Percentiles rank a stretch among this genome's conserved stretches.
These are phyloP conservation scores for Rosa persica DNA, from an alignment of 306 rosid species.

Conservation along the genomic window DNA sequence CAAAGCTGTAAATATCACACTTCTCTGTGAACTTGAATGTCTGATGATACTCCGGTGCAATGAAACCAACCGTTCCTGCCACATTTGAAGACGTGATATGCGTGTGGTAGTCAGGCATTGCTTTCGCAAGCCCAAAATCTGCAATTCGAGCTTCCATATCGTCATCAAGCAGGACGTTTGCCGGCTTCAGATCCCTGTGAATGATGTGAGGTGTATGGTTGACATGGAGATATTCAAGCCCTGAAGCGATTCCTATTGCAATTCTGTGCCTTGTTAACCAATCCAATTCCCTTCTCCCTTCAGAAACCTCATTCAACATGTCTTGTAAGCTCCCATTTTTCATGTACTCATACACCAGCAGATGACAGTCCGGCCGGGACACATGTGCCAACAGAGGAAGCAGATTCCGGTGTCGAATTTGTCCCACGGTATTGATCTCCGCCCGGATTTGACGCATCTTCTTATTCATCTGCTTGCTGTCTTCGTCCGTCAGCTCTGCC, in stretches of 20 bases:
- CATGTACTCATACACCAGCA: conserved; percentile 87
- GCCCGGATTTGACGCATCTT: conserved; percentile 86
- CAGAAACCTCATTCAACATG: conserved; percentile 30
- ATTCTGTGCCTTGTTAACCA: conserved; percentile 68
- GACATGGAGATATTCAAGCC: conserved; percentile 88
- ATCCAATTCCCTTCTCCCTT: conserved; percentile 47
- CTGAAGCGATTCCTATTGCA: conserved; percentile 70
- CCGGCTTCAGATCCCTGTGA: conserved; percentile 87
- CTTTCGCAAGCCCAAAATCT: conserved; percentile 92
- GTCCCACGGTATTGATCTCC: conserved; percentile 81
- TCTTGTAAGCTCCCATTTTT: conserved; percentile 88
- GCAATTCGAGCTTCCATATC: conserved; percentile 91
- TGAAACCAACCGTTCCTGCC: conserved; percentile 83
- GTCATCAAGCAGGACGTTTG: conserved; percentile 75
- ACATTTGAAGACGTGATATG: conserved; percentile 69
- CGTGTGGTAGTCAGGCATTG: conserved; percentile 69
- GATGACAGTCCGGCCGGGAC: conserved; percentile 74
- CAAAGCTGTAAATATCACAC: conserved; percentile 87
- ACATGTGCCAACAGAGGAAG: conserved; percentile 78
- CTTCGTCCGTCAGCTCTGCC: conserved; percentile 59
- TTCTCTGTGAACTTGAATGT: conserved; percentile 80
- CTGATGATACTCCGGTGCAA: conserved; percentile 93
- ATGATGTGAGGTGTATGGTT: conserved; percentile 66
- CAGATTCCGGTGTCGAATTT: conserved; percentile 83
- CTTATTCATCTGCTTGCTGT: conserved; percentile 57